A percentile compares a stretch with the other conserved stretches of the same genome.
phyloP scores from a whole-genome alignment of 2,329 filamentous ascomycete genomes.

The Fusarium sp. region DNA sequence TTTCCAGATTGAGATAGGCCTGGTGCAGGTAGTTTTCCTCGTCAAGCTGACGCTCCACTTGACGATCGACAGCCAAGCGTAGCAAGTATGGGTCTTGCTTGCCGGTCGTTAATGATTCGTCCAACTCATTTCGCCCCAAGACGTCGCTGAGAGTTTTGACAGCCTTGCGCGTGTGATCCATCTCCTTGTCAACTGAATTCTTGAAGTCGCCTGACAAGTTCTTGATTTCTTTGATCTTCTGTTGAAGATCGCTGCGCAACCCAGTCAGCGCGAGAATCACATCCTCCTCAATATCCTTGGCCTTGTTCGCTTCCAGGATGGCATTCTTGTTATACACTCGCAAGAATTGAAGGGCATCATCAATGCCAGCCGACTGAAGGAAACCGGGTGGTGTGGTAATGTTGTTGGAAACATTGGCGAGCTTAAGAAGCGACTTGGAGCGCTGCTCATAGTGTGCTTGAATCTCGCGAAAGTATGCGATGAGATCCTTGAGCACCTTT shows the following conservation, averaged over 20 bases:
- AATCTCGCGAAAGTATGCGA: conserved; percentile 92
- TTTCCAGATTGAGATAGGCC: conserved; percentile 95
- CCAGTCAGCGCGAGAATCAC: conserved; percentile 89
- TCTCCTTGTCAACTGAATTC: conserved; percentile 94
- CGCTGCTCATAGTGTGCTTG: conserved; percentile 88
- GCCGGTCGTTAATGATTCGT: conserved; percentile 75
- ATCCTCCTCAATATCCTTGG: conserved; percentile 88
- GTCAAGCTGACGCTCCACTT: conserved; percentile 90
- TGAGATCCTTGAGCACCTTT: conserved; percentile 93
- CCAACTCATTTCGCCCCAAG: conserved; percentile 79
- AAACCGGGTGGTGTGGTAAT: conserved; percentile 79
- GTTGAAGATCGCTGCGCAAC: conserved; percentile 84
- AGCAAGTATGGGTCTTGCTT: conserved; percentile 94
- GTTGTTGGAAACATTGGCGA: conserved; percentile 86
- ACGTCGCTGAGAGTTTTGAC: conserved; percentile 85
- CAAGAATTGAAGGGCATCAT: conserved; percentile 84
- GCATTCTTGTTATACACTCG: conserved; percentile 84
- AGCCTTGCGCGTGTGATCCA: conserved; percentile 81
- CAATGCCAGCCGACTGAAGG: conserved; percentile 81
- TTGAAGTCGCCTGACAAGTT: conserved; percentile 93
- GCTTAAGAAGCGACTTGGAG: conserved; percentile 81
- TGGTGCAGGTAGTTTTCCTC: conserved; percentile 98
- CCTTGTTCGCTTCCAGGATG: conserved; percentile 84
- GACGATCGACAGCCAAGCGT: conserved; percentile 83
- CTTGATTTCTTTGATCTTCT: conserved; percentile 99